These are phyloP conservation scores for Nemania bipapillata DNA, from an alignment of 2,329 filamentous ascomycete genomes.

Conservation along the genomic window DNA sequence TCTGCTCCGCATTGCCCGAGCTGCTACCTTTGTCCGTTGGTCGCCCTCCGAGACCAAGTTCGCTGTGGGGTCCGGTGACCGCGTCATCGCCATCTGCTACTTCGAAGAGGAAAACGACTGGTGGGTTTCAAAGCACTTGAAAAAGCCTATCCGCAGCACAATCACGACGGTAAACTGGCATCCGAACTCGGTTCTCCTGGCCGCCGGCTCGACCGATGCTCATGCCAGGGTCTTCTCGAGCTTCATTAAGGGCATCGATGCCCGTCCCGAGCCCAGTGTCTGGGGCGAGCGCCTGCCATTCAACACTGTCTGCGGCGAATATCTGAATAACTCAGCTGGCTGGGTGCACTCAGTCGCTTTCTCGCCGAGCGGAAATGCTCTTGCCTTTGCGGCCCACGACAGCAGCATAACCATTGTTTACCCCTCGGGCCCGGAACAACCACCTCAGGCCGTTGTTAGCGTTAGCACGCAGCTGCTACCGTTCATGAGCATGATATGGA, in stretches of 20 bases:
- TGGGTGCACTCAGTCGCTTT: conserved; percentile 96
- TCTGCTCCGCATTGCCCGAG: conserved; percentile 94
- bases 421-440: conserved; percentile 87
- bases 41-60: conserved; percentile 97
- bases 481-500: conserved; percentile 94
- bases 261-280: conserved; percentile 82
- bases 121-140: conserved; percentile 99
- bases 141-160: conserved; percentile 98
- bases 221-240: conserved; percentile 94
- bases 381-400: conserved; percentile 94
- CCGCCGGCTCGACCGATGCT: conserved; percentile 95
- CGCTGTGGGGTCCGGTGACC: conserved; percentile 93
- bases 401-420: conserved; percentile 97
- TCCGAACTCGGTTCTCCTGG: conserved; percentile 93
- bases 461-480: conserved; percentile 90
- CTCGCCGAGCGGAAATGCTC: conserved; percentile 89
- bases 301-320: conserved; percentile 98
- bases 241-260: conserved; percentile 95
- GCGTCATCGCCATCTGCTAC: conserved; percentile 96
- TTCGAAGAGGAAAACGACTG: conserved; percentile 99
- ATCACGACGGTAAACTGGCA: conserved; percentile 97
- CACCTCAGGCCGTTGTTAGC: conserved; percentile 88
- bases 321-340: conserved; percentile 91
- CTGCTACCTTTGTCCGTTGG: conserved; percentile 97
- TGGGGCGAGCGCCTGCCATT: conserved; percentile 98